Conservation (phyloP, 768 basidiomycete genomes). For the Suillus paluster region DNA sequence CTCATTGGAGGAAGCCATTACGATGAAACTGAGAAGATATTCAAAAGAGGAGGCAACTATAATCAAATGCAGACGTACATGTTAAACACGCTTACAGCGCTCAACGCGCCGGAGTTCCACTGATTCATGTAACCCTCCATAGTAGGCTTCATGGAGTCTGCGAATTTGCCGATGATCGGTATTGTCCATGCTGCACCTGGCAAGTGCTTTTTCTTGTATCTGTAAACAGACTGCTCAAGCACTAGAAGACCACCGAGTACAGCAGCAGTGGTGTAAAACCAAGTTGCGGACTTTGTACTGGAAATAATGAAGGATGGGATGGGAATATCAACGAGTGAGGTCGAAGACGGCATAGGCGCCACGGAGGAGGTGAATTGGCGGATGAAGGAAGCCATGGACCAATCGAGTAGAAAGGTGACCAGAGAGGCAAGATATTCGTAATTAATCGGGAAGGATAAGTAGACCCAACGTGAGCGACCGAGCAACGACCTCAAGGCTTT, state of each 20-base stretch:
- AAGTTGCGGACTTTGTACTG: constrained; percentile 34
- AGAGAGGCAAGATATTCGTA: not conserved
- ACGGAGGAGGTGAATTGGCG: constrained; percentile 37
- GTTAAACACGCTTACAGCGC: constrained; percentile 94
- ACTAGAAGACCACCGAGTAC: constrained; percentile 76
- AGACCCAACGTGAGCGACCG: not conserved
- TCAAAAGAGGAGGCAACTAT: not conserved
- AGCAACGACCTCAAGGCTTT: not conserved
- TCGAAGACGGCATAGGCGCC: constrained; percentile 48
- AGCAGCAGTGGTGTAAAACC: constrained; percentile 73
- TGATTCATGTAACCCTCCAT: constrained; percentile 91
- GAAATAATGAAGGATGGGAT: constrained; percentile 50
- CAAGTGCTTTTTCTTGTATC: constrained; percentile 85
- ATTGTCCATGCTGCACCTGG: constrained; percentile 93
- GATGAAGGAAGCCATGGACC: constrained; percentile 38
- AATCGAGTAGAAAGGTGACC: not conserved
- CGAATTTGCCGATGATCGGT: constrained; percentile 96
- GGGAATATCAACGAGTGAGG: constrained; percentile 48
- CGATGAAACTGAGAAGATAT: constrained; percentile 80
- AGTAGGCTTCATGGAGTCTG: constrained; percentile 88
- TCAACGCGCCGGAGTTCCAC: constrained; percentile 89
- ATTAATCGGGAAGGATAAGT: not conserved
- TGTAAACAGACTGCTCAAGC: constrained; percentile 88
- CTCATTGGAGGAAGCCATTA: constrained; percentile 95
- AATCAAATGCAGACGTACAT: constrained; percentile 61